Conservation (phyloP, 306 rosid genomes). For the Canavalia gladiata region DNA sequence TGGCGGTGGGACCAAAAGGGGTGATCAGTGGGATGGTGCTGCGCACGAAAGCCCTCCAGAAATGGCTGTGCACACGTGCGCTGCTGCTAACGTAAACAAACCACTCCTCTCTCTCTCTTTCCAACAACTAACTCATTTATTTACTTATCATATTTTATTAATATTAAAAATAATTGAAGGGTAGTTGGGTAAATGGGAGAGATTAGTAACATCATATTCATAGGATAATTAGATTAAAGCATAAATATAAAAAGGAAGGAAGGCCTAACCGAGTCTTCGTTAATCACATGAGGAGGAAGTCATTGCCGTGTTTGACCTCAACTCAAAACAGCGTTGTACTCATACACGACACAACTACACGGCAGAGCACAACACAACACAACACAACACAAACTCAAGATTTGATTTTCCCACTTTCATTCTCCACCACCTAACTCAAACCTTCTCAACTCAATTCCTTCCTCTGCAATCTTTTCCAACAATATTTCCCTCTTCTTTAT, state of each 20-base stretch:
- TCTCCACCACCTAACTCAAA: slow-evolving; percentile 12
- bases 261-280: slow-evolving; percentile 43
- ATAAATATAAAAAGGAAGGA: neutral
- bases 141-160: too few species aligned
- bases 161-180: neutral
- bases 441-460: slow-evolving; percentile 20
- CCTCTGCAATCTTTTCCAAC: slow-evolving; percentile 34
- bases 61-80: slow-evolving; percentile 75
- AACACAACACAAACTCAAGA: neutral
- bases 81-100: slow-evolving; percentile 41
- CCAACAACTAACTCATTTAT: neutral
- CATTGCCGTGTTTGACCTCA: slow-evolving; percentile 96
- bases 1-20: slow-evolving; percentile 44
- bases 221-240: slow-evolving; percentile 13
- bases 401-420: slow-evolving; percentile 29
- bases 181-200: slow-evolving; percentile 21
- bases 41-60: slow-evolving; percentile 61
- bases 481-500: neutral
- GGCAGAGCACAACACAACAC: slow-evolving; percentile 13
- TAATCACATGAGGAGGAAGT: slow-evolving; percentile 59
- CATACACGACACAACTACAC: slow-evolving; percentile 48
- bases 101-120: slow-evolving; percentile 1
- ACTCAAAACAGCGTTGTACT: slow-evolving; percentile 36
- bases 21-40: slow-evolving; percentile 35
- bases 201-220: slow-evolving; percentile 12